Conservation (phyloP, 164 flowering plant species). For the Berberis vulgaris region DNA sequence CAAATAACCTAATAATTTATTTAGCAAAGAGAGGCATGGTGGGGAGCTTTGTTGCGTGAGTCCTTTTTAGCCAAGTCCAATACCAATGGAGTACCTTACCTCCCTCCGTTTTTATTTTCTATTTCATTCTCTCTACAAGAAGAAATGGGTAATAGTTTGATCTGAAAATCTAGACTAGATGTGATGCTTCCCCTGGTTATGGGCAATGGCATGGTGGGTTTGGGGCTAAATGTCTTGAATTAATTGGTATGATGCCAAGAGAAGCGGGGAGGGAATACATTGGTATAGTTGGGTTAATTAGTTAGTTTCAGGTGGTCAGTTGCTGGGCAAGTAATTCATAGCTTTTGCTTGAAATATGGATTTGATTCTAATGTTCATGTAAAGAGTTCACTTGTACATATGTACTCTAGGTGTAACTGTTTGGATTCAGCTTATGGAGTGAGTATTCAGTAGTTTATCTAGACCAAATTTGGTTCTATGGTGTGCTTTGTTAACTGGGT, state of each 20-base stretch:
- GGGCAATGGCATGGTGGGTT: no score
- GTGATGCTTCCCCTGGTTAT: no score
- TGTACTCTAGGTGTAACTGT: conserved; percentile 59
- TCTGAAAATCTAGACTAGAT: no score
- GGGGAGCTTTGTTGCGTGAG: no score
- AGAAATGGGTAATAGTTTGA: no score
- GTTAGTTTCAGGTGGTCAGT: conserved; percentile 23
- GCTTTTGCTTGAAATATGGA: conserved; percentile 46
- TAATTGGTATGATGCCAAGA: neutral
- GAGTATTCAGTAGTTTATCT: conserved; percentile 36
- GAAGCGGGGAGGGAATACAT: conserved; percentile 41
- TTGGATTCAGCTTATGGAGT: conserved; percentile 35
- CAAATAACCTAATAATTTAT: no score
- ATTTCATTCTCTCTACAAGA: no score
- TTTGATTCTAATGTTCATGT: conserved; percentile 45
- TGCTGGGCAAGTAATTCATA: conserved; percentile 50
- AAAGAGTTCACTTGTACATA: conserved; percentile 55
- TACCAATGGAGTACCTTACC: no score
- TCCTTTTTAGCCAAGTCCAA: no score
- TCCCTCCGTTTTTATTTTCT: no score
- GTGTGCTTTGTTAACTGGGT: conserved; percentile 70
- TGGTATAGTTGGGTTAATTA: conserved; percentile 50
- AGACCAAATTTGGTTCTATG: conserved; percentile 67
- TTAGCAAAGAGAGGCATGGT: no score
- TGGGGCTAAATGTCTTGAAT: no score